A percentile compares a stretch with the other conserved stretches of the same genome.
Evolutionary conservation across 1,139 yeast species (phyloP).

Genomic region (Yamadazyma triangularis): DNA sequence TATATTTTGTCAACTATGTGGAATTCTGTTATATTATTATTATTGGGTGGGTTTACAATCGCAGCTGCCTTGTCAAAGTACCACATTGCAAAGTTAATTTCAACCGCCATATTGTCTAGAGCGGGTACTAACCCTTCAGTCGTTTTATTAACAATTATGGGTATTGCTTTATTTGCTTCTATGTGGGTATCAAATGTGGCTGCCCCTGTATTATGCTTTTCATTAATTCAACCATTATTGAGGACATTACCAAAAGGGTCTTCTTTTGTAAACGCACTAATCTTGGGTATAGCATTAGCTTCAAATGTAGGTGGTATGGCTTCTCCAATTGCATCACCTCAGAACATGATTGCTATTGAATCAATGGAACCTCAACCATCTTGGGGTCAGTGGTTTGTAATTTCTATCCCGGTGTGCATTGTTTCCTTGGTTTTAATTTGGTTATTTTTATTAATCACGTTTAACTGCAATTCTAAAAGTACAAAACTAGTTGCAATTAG

Average conservation of each 20-base stretch:
- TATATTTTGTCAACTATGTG: slow-evolving; percentile 85
- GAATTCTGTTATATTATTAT: slow-evolving; percentile 86
- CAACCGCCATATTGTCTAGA: slow-evolving; percentile 71
- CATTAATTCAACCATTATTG: slow-evolving; percentile 83
- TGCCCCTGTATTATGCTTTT: slow-evolving; percentile 87
- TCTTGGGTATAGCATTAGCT: slow-evolving; percentile 86
- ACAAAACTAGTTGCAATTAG: slow-evolving; percentile 49
- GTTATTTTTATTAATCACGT: slow-evolving; percentile 63
- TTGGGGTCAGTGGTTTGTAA: slow-evolving; percentile 92
- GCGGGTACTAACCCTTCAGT: slow-evolving; percentile 85
- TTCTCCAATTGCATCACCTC: slow-evolving; percentile 95
- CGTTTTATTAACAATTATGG: slow-evolving; percentile 75
- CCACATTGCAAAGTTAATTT: slow-evolving; percentile 78
- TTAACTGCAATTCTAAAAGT: slow-evolving; percentile 48
- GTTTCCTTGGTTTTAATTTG: slow-evolving; percentile 64
- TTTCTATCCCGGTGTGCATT: slow-evolving; percentile 74
- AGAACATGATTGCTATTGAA: slow-evolving; percentile 84
- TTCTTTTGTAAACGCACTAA: slow-evolving; percentile 75
- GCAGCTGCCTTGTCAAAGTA: slow-evolving; percentile 93
- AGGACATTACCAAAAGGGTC: slow-evolving; percentile 78
- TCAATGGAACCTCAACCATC: slow-evolving; percentile 87
- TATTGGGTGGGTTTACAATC: slow-evolving; percentile 88
- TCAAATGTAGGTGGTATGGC: slow-evolving; percentile 95
- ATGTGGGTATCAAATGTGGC: slow-evolving; percentile 98
- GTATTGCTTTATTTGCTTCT: slow-evolving; percentile 76